Conservation (phyloP, 768 basidiomycete species). For the Collybiopsis confluens region DNA sequence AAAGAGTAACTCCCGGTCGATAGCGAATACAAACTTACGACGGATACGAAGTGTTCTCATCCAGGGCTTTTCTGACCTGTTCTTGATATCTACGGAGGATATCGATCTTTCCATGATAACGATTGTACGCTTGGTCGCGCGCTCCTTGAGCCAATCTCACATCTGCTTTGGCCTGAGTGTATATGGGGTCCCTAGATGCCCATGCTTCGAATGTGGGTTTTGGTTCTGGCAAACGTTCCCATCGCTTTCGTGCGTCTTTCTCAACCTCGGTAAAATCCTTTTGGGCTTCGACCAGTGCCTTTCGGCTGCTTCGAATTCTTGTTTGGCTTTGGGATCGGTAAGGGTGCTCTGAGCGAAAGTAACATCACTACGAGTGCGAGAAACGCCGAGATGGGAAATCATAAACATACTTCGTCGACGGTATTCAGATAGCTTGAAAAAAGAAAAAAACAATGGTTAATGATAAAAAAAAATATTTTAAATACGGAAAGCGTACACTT, state of each 20-base stretch:
- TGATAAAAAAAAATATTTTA: background rate
- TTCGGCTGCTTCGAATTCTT: background rate
- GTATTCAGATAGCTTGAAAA: background rate
- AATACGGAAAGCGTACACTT: background rate
- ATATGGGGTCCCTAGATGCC: background rate
- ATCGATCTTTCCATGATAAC: background rate
- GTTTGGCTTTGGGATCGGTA: background rate
- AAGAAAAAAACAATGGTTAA: background rate
- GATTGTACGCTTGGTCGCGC: background rate
- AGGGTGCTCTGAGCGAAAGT: background rate
- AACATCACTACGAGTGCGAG: background rate
- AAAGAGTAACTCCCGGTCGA: too few species aligned
- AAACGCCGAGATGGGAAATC: too few species aligned
- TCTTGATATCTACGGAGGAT: background rate
- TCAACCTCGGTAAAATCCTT: background rate
- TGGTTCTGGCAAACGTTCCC: background rate
- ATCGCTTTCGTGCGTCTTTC: background rate
- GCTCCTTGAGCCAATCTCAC: background rate
- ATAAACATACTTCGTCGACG: background rate
- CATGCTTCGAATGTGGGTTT: background rate
- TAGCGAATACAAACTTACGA: background rate
- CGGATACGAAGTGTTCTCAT: background rate
- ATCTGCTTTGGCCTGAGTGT: background rate
- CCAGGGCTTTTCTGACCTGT: background rate
- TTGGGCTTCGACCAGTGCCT: background rate